phyloP scores from a whole-genome alignment of 257 asterid genomes.

The Anisodus tanguticus region DNA sequence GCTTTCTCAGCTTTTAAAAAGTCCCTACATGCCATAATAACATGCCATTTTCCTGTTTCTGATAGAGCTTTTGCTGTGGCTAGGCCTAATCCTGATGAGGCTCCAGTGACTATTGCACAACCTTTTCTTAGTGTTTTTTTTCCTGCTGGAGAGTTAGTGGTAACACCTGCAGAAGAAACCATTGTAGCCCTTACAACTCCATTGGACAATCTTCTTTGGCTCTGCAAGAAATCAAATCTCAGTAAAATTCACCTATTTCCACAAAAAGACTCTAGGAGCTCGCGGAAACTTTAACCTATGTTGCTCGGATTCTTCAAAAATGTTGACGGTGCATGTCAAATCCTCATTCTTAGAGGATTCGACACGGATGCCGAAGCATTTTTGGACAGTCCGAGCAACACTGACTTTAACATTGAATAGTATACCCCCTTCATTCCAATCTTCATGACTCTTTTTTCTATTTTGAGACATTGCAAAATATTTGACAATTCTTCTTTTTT shows the following conservation, averaged over 20 bases:
- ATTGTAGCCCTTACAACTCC: constrained; percentile 53
- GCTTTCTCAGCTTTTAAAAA: constrained; percentile 83
- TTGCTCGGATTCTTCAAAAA: too few species aligned
- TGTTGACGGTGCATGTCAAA: too few species aligned
- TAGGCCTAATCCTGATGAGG: constrained; percentile 87
- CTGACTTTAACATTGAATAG: neutral
- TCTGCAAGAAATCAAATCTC: constrained; percentile 38
- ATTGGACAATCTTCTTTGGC: constrained; percentile 43
- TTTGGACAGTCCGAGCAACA: too few species aligned
- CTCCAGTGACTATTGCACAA: constrained; percentile 72
- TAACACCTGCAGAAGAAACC: constrained; percentile 57
- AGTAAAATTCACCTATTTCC: neutral
- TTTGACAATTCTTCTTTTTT: neutral
- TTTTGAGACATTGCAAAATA: too few species aligned
- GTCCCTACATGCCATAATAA: constrained; percentile 57
- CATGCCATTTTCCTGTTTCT: constrained; percentile 78
- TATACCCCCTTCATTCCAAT: constrained; percentile 7
- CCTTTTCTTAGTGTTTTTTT: constrained; percentile 83
- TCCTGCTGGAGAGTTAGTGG: constrained; percentile 48
- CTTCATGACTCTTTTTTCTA: neutral
- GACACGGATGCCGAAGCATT: too few species aligned
- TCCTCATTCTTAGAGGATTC: too few species aligned
- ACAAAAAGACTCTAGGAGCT: neutral
- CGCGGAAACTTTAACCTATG: too few species aligned
- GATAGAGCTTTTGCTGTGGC: constrained; percentile 80